Conservation (phyloP, 129 eudicot species). For the Smallanthus sonchifolius region DNA sequence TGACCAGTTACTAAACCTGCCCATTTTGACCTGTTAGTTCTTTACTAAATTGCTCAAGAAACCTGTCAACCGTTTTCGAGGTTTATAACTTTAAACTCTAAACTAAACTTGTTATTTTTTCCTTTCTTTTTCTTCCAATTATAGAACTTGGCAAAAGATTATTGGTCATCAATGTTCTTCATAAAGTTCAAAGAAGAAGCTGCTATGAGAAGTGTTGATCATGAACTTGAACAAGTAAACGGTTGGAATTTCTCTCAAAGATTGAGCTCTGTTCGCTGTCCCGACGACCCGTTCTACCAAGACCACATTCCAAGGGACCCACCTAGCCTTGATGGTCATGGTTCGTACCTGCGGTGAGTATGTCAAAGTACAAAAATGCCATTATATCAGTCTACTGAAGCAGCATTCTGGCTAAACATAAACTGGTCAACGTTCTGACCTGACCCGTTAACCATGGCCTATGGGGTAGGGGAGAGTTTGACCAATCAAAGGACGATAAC, state of each 20-base stretch:
- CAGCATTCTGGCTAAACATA: not conserved
- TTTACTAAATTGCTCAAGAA: not conserved
- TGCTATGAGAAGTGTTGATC: conserved; percentile 38
- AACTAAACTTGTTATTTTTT: not conserved
- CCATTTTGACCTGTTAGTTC: not conserved
- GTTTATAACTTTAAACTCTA: not conserved
- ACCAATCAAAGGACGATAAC: not conserved
- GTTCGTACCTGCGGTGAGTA: conserved; percentile 12
- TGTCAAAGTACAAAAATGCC: conserved; percentile 9
- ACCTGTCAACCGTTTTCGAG: not conserved
- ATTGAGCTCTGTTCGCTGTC: conserved; percentile 67
- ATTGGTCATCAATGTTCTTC: conserved; percentile 77
- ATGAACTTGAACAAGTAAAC: conserved; percentile 51
- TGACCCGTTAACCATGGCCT: not conserved
- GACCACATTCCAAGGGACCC: conserved; percentile 41
- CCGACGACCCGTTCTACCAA: conserved; percentile 85
- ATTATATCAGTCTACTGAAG: not conserved
- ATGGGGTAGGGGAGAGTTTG: not conserved
- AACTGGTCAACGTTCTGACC: not conserved
- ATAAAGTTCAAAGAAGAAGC: conserved; percentile 66
- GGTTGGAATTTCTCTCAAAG: conserved; percentile 70
- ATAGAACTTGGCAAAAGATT: conserved; percentile 80
- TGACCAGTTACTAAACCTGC: not conserved
- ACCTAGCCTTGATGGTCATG: conserved; percentile 16
- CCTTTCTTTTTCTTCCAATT: not conserved